Conservation (phyloP, 2,329 filamentous ascomycete species). For the Laburnicola sp. region DNA sequence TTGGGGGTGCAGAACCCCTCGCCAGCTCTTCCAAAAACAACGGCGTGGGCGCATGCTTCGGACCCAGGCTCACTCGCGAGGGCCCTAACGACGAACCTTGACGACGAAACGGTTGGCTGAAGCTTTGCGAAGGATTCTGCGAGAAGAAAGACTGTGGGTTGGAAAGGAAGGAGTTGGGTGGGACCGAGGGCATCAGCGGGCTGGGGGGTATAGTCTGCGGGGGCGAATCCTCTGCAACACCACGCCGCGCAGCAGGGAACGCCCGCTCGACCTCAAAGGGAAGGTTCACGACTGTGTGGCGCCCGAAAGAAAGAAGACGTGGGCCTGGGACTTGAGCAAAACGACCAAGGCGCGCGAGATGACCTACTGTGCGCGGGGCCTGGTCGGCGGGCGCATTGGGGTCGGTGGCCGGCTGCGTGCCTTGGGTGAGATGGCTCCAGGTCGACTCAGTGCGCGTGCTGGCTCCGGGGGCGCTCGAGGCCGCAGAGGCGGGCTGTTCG, state of each 20-base stretch:
- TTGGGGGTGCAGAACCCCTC: conserved; percentile 28
- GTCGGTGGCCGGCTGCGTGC: conserved; percentile 38
- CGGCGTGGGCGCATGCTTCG: conserved; percentile 26
- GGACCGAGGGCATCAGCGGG: conserved; percentile 57
- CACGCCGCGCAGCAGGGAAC: conserved; percentile 80
- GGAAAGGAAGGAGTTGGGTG: conserved; percentile 80
- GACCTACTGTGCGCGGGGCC: conserved; percentile 19
- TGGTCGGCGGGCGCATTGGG: conserved; percentile 25
- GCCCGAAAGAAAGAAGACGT: conserved; percentile 88
- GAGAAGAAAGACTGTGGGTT: conserved; percentile 50
- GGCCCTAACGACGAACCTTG: conserved; percentile 34
- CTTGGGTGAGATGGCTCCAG: conserved; percentile 35
- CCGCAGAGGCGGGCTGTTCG: conserved; percentile 27
- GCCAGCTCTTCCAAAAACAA: conserved; percentile 39
- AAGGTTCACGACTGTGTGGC: conserved; percentile 87
- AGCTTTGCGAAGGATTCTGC: conserved; percentile 56
- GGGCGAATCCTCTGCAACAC: conserved; percentile 77
- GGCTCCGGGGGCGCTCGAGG: conserved; percentile 13
- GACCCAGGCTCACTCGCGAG: conserved; percentile 26
- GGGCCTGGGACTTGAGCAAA: conserved; percentile 87
- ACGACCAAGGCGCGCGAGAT: conserved; percentile 72
- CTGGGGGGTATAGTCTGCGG: conserved; percentile 42
- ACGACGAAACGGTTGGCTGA: conserved; percentile 36
- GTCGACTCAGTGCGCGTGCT: conserved; percentile 19
- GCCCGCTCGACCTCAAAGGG: conserved; percentile 92